phyloP scores from a whole-genome alignment of 2,329 filamentous ascomycete genomes.

The Bipolaris zeicola region DNA sequence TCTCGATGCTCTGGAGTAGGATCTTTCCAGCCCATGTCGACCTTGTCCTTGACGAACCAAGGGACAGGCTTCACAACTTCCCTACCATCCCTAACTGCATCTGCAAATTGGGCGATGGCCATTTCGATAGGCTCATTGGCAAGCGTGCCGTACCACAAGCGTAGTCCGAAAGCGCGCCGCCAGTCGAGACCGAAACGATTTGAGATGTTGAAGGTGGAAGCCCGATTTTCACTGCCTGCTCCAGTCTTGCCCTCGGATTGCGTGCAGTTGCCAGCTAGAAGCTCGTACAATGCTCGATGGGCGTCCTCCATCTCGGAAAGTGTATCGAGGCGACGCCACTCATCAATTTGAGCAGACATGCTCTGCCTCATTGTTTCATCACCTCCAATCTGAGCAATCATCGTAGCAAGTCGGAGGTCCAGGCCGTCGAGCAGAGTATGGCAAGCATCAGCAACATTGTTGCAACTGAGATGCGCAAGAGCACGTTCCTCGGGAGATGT shows the following conservation, averaged over 20 bases:
- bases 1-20: slow-evolving; percentile 64
- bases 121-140: slow-evolving; percentile 70
- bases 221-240: slow-evolving; percentile 77
- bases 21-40: slow-evolving; percentile 66
- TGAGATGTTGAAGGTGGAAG: slow-evolving; percentile 79
- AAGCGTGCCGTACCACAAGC: slow-evolving; percentile 83
- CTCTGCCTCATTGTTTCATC: slow-evolving; percentile 71
- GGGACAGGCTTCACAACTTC: slow-evolving; percentile 74
- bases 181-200: slow-evolving; percentile 86
- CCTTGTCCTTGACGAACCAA: slow-evolving; percentile 68
- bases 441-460: slow-evolving; percentile 83
- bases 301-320: slow-evolving; percentile 86
- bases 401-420: slow-evolving; percentile 81
- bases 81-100: slow-evolving; percentile 72
- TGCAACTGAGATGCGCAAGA: slow-evolving; percentile 76
- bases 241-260: slow-evolving; percentile 77
- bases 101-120: slow-evolving; percentile 74
- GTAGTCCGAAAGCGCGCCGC: slow-evolving; percentile 89
- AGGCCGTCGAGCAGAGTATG: slow-evolving; percentile 74
- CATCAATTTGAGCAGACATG: slow-evolving; percentile 78
- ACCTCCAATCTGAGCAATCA: slow-evolving; percentile 83
- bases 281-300: slow-evolving; percentile 85
- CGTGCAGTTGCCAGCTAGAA: slow-evolving; percentile 86
- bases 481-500: slow-evolving; percentile 79
- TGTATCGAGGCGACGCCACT: slow-evolving; percentile 82